Evolutionary conservation across 805 yeast species (phyloP), one percentile per base, ranked within the genome.

Genomic region (Myxozyma lipomycoides): DNA sequence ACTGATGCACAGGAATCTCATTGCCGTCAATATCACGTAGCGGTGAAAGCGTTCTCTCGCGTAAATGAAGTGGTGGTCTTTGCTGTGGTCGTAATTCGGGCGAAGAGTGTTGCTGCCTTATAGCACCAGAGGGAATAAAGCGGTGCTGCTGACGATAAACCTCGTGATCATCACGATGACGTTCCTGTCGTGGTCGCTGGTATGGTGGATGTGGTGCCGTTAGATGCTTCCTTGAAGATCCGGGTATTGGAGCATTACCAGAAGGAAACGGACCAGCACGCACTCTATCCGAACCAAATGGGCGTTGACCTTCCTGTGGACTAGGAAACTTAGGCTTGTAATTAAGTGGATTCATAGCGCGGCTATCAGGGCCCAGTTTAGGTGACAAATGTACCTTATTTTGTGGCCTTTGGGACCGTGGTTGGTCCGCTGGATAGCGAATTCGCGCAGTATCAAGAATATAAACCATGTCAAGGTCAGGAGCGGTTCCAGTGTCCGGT

Each of bases 371-470:
- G 32, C 7, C 12, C 32, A 28, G 7, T 7, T 28, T 28, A 9
- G 32, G 32, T 28, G 32, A 28, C 32, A 12, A 28, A 7, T 7
- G 12, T 28, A 12, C 7, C 12, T 28, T 28, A 7, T 28, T 21
- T 15, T 10, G 15, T 35, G 19, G 38, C 18, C 19, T 10, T 15
- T n/a, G n/a, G 6, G 19, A 21, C 6, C 21, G 38, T 35, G 40
- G 34, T 58, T 59, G 41, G 37, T 70, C 74, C n/a, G 68, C 65
- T 1, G 77, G 76, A 52, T 64, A 70, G 63, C 60, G 73, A 65
- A 61, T 73, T 55, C 65, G 70, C 67, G 68, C 59, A 65, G 81
- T 69, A 58, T 87, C 91, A 48, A 86, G 74, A 32, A 81, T 78
- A 61, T 77, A 84, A 18, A 85, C 73, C 2, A 66, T 69, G 48